Percentiles rank a stretch among this genome's conserved stretches.
Conservation (phyloP, 306 rosid species). For the Dryas alaskensis region DNA sequence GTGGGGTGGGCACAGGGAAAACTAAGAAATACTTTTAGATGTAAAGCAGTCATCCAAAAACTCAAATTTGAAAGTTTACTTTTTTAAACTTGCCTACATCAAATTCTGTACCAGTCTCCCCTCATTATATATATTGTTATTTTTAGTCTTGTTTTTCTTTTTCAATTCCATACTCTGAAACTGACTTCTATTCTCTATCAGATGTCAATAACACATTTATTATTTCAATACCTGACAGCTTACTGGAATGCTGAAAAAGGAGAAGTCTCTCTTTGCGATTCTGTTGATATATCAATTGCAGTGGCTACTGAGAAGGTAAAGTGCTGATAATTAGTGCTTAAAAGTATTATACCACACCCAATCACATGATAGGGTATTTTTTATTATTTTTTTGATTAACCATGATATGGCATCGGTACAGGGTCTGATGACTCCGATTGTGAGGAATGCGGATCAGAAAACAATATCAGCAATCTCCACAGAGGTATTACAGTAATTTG, state of each 20-base stretch:
- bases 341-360: background rate
- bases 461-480: conserved; percentile 75
- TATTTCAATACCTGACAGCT: conserved; percentile 47
- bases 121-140: too few species aligned
- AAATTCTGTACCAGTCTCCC: too few species aligned
- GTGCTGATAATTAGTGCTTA: background rate
- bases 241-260: conserved; percentile 85
- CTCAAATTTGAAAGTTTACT: too few species aligned
- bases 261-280: conserved; percentile 47
- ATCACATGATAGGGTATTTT: too few species aligned
- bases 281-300: conserved; percentile 93
- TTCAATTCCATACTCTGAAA: background rate
- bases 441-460: conserved; percentile 92
- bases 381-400: too few species aligned
- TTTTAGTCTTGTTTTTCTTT: background rate
- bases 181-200: background rate
- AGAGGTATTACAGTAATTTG: conserved; percentile 56
- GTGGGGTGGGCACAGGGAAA: background rate
- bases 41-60: too few species aligned
- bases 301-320: conserved; percentile 97
- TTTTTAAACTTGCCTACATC: too few species aligned
- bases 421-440: conserved; percentile 98
- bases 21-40: background rate
- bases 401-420: conserved; percentile 34
- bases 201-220: conserved; percentile 25